phyloP scores from a whole-genome alignment of 169 alveolate genomes.

The Cryptosporidium andersoni region DNA sequence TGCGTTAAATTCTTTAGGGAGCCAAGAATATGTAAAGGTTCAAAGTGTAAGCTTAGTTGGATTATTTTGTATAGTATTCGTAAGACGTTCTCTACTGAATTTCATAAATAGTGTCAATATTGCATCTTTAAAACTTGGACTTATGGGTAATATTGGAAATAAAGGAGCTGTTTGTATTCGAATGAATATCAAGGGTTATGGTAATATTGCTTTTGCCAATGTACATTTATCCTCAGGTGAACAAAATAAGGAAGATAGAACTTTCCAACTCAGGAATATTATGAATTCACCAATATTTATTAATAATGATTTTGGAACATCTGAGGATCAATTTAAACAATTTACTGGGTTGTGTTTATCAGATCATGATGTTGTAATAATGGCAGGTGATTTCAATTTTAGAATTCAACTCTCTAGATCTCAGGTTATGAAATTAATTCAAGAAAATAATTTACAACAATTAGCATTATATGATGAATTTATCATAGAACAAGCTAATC shows the following conservation, averaged over 20 bases:
- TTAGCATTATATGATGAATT: constrained; percentile 78
- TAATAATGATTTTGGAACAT: constrained; percentile 68
- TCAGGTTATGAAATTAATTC: constrained; percentile 64
- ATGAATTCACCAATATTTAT: constrained; percentile 76
- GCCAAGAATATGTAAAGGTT: constrained; percentile 73
- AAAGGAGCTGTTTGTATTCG: constrained; percentile 88
- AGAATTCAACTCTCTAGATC: constrained; percentile 78
- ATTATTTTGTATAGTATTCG: constrained; percentile 79
- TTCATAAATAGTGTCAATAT: constrained; percentile 79
- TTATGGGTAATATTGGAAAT: constrained; percentile 87
- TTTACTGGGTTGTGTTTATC: constrained; percentile 73
- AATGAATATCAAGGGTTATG: constrained; percentile 73
- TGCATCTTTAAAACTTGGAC: constrained; percentile 84
- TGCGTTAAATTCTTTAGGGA: constrained; percentile 40
- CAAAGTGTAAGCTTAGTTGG: constrained; percentile 86
- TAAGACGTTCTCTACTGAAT: constrained; percentile 76
- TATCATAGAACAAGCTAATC: constrained; percentile 68
- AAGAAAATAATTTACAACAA: constrained; percentile 41
- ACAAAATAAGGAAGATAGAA: constrained; percentile 82
- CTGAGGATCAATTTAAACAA: constrained; percentile 72
- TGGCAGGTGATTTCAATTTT: constrained; percentile 91
- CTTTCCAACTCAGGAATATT: constrained; percentile 78
- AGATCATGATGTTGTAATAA: constrained; percentile 80
- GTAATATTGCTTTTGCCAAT: constrained; percentile 76
- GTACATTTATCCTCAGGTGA: constrained; percentile 87